phyloP scores from a whole-genome alignment of 495 filamentous ascomycete genomes.

The Halenospora varia region DNA sequence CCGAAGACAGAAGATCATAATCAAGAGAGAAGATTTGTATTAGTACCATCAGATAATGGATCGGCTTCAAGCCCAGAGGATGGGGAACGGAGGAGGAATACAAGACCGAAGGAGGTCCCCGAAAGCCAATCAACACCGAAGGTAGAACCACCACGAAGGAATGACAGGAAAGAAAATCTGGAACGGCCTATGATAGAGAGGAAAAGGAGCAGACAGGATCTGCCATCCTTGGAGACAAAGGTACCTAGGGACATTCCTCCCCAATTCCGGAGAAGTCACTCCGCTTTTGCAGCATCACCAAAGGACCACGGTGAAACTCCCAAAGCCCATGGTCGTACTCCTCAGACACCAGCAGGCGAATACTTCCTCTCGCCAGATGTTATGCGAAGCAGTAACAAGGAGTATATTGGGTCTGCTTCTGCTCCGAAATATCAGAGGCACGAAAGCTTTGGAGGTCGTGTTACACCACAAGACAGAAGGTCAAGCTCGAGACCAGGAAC shows the following conservation, averaged over 20 bases:
- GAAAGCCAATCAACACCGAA: neutral
- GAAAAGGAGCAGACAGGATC: slow-evolving; percentile 23
- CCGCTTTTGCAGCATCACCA: slow-evolving; percentile 3
- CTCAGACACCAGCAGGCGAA: slow-evolving; percentile 11
- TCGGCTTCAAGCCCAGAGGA: slow-evolving; percentile 8
- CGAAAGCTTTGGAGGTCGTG: slow-evolving; percentile 8
- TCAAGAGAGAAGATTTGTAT: slow-evolving; percentile 21
- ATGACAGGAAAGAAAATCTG: slow-evolving; percentile 7
- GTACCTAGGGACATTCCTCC: slow-evolving; percentile 22
- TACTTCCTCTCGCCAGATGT: slow-evolving; percentile 22
- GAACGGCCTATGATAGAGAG: slow-evolving; percentile 11
- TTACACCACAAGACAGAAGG: slow-evolving; percentile 4
- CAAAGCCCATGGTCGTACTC: neutral
- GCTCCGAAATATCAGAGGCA: slow-evolving; percentile 9
- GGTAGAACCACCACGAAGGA: neutral
- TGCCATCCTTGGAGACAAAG: slow-evolving; percentile 25
- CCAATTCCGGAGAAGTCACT: slow-evolving; percentile 21
- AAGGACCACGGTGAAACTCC: slow-evolving; percentile 9
- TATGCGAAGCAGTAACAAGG: slow-evolving; percentile 2
- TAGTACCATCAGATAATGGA: slow-evolving; percentile 15
- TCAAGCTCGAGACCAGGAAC: slow-evolving; percentile 17
- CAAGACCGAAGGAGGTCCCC: neutral
- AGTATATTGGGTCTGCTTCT: slow-evolving; percentile 9
- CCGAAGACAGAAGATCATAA: slow-evolving; percentile 15
- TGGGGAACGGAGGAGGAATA: slow-evolving; percentile 4